Conservation (phyloP, 345 rosid species). For the Lumnitzera littorea region DNA sequence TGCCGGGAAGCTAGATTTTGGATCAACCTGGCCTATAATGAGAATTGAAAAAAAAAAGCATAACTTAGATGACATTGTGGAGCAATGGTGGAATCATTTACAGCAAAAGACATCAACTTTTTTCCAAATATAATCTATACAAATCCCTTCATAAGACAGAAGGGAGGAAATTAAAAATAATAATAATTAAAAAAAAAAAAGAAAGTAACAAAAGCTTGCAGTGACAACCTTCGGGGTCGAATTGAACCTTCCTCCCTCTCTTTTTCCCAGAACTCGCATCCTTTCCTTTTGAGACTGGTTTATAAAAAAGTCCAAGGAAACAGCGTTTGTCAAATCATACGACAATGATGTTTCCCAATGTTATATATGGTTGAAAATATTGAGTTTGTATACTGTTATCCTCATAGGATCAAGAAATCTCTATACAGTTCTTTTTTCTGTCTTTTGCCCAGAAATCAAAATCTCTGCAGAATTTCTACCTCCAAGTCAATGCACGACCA, state of each 20-base stretch:
- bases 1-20: neutral
- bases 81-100: too few relatives aligned
- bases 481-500: too few relatives aligned
- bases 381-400: neutral
- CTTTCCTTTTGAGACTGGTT: slow-evolving; percentile 35
- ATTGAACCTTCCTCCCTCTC: slow-evolving; percentile 44
- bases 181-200: neutral
- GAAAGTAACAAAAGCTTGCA: neutral
- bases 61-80: too few relatives aligned
- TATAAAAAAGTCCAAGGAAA: slow-evolving; percentile 5
- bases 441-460: too few relatives aligned
- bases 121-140: neutral
- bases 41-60: too few relatives aligned
- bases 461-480: too few relatives aligned
- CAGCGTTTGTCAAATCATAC: neutral
- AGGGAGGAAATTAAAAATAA: too few relatives aligned
- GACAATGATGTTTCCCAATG: neutral
- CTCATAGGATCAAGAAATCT: too few relatives aligned
- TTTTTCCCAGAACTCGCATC: slow-evolving; percentile 42
- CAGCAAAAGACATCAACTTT: too few relatives aligned
- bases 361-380: neutral
- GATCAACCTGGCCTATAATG: too few relatives aligned
- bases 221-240: slow-evolving; percentile 38
- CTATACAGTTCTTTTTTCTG: too few relatives aligned
- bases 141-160: neutral